Base-by-base conservation (phyloP, 352 stramenopile species). In the Phytophthora sp. region DNA sequence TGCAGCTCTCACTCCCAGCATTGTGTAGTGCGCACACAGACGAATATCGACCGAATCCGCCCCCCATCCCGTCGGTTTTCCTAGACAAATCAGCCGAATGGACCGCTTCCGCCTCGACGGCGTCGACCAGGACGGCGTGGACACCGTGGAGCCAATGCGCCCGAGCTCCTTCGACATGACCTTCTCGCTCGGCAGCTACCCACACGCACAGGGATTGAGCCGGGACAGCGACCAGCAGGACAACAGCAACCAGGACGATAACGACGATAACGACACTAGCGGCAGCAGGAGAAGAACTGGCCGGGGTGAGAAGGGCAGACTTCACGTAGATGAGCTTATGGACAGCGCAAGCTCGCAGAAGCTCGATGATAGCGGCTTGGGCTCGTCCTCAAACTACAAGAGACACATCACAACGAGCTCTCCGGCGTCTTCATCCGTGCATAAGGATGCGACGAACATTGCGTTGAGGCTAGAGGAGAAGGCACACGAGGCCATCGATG, bases 101-200 rank as follows among this genome's bases (percentile, higher is more conserved):
- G 88, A 95, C 62, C 88, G 88, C 46, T 95, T 95, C 74, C 73
- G 80, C 47, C 63, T 91, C 11, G 82, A 94, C 35, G 84, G 90
- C 58, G 82, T 93, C 57, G 84, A 93, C 56, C 79, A 89, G 50
- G 77, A 88, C 53, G 76, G 71, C 44, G 92, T 86, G 44, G 88
- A 95, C 69, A 86, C 75, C 2, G 82, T 95, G 13, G 88, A 94
- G 75, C 88, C 88, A 46, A 88, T 94, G 76, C 88, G 88, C 4
- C 76, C 88, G n/a, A 93, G 88, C 63, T 94, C 86, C 27, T 95
- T 95, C 66, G 86, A 95, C 79, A 90, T 92, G 82, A 92, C 83
- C 64, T 93, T 93, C 73, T 92, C 82, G 29, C 82, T 93, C 8
- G 80, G 79, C 57, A 76, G 72, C 71, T 78, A 88, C 65, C 71